Conservation (phyloP, 2,329 filamentous ascomycete genomes). For the Arthrobotrys sphaeroides region DNA sequence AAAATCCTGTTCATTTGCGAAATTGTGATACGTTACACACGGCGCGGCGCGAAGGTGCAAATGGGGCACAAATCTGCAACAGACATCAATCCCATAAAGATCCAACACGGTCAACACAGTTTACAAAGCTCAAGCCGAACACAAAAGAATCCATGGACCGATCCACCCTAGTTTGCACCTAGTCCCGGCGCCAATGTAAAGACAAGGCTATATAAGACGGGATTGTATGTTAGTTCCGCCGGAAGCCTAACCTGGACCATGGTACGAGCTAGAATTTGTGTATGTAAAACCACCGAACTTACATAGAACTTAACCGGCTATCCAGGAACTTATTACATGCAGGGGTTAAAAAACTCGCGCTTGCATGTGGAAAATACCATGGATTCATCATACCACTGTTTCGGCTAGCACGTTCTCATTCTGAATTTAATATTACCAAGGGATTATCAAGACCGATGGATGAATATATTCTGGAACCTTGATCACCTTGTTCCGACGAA, state of each 20-base stretch:
- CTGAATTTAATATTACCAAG: background rate
- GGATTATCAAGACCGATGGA: background rate
- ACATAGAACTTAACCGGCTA: background rate
- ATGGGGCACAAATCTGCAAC: too few species aligned
- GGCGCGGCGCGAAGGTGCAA: too few species aligned
- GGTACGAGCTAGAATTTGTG: background rate
- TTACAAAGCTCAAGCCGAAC: background rate
- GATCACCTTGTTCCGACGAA: conserved; percentile 3
- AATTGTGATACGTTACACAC: too few species aligned
- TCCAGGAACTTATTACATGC: conserved; percentile 36
- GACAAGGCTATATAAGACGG: background rate
- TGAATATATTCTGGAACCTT: background rate
- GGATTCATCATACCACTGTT: background rate
- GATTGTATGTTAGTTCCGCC: background rate
- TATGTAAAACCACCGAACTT: background rate
- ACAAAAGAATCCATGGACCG: background rate
- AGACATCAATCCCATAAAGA: too few species aligned
- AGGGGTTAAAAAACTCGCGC: conserved; percentile 24
- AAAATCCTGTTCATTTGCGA: too few species aligned
- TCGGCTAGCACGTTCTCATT: background rate
- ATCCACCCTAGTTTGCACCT: background rate
- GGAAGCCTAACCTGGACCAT: background rate
- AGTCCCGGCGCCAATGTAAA: background rate
- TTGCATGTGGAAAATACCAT: conserved; percentile 24
- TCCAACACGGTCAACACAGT: conserved; percentile 7